These are phyloP conservation scores for Zopfia rhizophila DNA, from an alignment of 2,329 filamentous ascomycete species.

Conservation along the genomic window DNA sequence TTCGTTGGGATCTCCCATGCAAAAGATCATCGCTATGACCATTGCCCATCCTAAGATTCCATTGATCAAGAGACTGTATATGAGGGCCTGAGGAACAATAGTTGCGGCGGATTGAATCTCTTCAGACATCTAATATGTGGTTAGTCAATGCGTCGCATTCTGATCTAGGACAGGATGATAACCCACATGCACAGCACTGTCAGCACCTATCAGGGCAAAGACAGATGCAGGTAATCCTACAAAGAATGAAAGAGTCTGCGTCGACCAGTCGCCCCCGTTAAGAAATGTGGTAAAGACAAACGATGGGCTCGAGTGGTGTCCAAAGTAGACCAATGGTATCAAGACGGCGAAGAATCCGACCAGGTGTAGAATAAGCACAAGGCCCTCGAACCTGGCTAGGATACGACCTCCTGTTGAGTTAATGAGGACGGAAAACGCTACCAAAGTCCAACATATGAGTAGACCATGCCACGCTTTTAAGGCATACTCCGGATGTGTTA, in stretches of 20 bases:
- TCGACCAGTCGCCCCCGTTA: conserved; percentile 54
- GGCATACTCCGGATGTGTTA: conserved; percentile 48
- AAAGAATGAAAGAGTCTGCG: conserved; percentile 51
- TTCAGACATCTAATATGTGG: conserved; percentile 12
- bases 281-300: conserved; percentile 56
- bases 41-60: conserved; percentile 6
- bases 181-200: conserved; percentile 35
- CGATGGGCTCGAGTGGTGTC: conserved; percentile 41
- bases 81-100: conserved; percentile 9
- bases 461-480: conserved; percentile 57
- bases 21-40: conserved; percentile 9
- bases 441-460: conserved; percentile 55
- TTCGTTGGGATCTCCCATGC: conserved; percentile 2
- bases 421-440: conserved; percentile 43
- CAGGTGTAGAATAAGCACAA: conserved; percentile 57
- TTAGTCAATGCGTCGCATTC: too few species aligned
- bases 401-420: conserved; percentile 54
- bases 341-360: conserved; percentile 60
- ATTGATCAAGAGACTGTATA: conserved; percentile 9
- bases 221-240: conserved; percentile 34
- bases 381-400: conserved; percentile 56
- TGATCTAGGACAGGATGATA: too few species aligned
- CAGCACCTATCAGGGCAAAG: conserved; percentile 29
- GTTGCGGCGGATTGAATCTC: conserved; percentile 13
- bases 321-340: conserved; percentile 34